Base-by-base conservation (phyloP, 768 basidiomycete species). In the Boletus pseudopeckii region DNA sequence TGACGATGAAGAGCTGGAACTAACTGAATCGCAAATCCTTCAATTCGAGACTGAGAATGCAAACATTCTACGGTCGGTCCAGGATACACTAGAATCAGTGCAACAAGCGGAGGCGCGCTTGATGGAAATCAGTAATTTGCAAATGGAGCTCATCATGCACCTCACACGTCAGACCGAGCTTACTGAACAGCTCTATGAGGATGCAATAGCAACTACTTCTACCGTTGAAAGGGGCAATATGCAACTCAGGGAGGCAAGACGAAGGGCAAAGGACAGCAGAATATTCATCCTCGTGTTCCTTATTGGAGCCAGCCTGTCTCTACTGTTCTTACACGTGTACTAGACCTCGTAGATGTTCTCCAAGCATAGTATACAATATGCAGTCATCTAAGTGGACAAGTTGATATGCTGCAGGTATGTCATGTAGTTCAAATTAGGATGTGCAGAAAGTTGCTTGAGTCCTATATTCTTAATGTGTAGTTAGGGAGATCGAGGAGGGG, bases 21-120 rank as follows among this genome's bases (percentile, higher is more conserved):
- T 97, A n/a, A 82, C 88, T 1, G 79, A 82, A 40, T 92, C 89
- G 5, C 92, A 94, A 68, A 90, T 97, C 50, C 83, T 91, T 65
- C 91, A 92, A 67, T 98, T 98, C 68, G 93, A 97, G 73, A 75
- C 81, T 10, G 96, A 98, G 71, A 98, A 98, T 65, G 87, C 90
- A 41, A 81, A 82, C 51, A 88, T 98, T 48, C 73, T 98, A 36
- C 85, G 85, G 60, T 81, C 81, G 45, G 92, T 92, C 45, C 90
- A 95, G 67, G 85, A 91, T 56, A 90, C 88, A 7, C 78, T 98
- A 32, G 87, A 88, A 60, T 86, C 91, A 4, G 91, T 99, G 33
- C 89, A 95, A 65, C 86, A 87, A 65, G 96, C 96, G 24, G 96
- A 99, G 67, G 84, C 90, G 42, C 84, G 90, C 33, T 72, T 99